These are phyloP conservation scores for Pythium sp. DNA, from an alignment of 352 stramenopile species.

Conservation along the genomic window DNA sequence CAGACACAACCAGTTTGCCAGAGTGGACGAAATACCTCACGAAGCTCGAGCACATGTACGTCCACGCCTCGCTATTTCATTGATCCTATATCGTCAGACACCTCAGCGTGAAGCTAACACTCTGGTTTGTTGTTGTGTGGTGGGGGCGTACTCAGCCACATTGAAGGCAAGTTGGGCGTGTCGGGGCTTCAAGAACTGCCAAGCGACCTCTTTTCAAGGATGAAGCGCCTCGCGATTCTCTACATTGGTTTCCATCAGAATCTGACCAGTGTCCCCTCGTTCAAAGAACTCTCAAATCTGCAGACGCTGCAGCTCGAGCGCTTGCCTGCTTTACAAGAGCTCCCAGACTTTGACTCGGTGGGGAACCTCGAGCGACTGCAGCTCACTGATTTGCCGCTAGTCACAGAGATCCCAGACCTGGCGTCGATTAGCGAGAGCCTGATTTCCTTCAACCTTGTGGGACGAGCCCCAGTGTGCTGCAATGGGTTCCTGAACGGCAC, in stretches of 20 bases:
- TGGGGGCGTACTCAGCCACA: background rate
- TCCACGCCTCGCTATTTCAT: background rate
- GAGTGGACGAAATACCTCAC: constrained; percentile 31
- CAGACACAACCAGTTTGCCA: constrained; percentile 31
- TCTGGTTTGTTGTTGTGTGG: background rate
- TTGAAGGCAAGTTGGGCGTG: constrained; percentile 15
- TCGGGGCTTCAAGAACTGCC: constrained; percentile 15
- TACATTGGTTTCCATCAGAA: constrained; percentile 14
- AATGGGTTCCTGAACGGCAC: constrained; percentile 24
- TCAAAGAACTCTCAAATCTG: constrained; percentile 20
- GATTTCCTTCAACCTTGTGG: constrained; percentile 14
- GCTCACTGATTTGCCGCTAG: constrained; percentile 13
- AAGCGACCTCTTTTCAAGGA: constrained; percentile 24
- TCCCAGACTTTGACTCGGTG: constrained; percentile 19
- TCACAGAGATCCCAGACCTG: constrained; percentile 23
- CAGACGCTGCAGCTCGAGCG: constrained; percentile 23
- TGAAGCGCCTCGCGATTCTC: constrained; percentile 20
- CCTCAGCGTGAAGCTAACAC: background rate
- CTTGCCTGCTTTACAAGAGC: constrained; percentile 13
- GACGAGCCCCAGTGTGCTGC: constrained; percentile 23
- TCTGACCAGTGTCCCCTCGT: constrained; percentile 12
- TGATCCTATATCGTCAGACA: too few species aligned
- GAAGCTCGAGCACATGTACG: constrained; percentile 34
- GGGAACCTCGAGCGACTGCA: constrained; percentile 14
- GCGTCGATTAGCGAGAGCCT: constrained; percentile 15